Base-by-base conservation (phyloP, 2,329 filamentous ascomycete species). In the Sphaerulina populicola region DNA sequence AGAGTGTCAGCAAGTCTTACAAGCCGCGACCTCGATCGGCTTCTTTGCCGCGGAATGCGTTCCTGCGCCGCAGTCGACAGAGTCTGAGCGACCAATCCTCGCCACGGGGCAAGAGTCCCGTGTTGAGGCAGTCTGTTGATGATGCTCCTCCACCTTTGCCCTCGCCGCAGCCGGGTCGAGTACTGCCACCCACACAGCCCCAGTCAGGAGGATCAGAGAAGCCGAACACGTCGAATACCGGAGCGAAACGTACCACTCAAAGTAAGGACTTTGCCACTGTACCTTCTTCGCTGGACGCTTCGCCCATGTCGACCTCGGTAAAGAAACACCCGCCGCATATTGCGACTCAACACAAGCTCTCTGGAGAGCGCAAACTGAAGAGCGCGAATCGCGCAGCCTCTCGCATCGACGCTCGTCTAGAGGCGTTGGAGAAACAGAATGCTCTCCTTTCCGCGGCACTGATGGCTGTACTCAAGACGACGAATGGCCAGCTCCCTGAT, bases 391-490 rank as follows among this genome's bases (percentile, higher is more conserved):
- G 54, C 33, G 47, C 51, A 33, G 43, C 53, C 2, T 49, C 55
- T 6, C 55, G 55, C 6, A 52, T 69, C 12, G 63, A 66, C 31
- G 63, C 66, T 27, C 63, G 68, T 2, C 52, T 71, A 33, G 67
- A 69, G 40, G 66, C 64, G 11, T 53, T 71, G 21, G 68, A 71
- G 53, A 66, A 69, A 35, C 65, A 70, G 47, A 72, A 71, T 49
- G 60, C 60, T 12, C 47, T 72, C 6, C 60, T 72, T 7, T 65
- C 67, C 23, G 69, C 69, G 7, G 69, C 69, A 4, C 57, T 72
- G 21, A 66, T 68, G 60, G 69, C 69, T 5, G 67, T 71, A 37
- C 49, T 72, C 31, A 62, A 64, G 42, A 69, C 66, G 2, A 66
- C 66, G 2, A 66, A 65, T 30, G 66, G 68, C 0, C 60, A 53